A percentile compares a stretch with the other conserved stretches of the same genome.
These are phyloP conservation scores for Emergomyces pasteurianus DNA, from an alignment of 2,329 filamentous ascomycete species.

Conservation along the genomic window DNA sequence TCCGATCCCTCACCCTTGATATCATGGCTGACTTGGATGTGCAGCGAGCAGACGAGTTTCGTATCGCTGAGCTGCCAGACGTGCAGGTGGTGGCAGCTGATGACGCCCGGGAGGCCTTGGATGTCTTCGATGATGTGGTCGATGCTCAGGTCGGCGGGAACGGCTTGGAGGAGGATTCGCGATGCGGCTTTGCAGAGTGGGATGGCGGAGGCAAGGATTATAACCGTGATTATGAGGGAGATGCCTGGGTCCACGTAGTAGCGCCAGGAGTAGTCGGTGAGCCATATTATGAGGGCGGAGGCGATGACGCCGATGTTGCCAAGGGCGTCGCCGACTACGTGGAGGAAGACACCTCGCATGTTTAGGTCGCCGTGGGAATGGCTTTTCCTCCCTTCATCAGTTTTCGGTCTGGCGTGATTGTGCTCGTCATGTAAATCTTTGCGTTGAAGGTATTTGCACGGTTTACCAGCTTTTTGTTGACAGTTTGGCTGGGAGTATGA, in stretches of 20 bases:
- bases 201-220: constrained; percentile 46
- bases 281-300: constrained; percentile 80
- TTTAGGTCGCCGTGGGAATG: constrained; percentile 58
- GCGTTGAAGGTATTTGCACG: constrained; percentile 12
- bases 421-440: constrained; percentile 53
- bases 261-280: constrained; percentile 67
- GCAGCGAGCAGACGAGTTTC: constrained; percentile 84
- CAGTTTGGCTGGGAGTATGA: constrained; percentile 22
- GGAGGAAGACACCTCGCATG: constrained; percentile 66
- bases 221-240: constrained; percentile 82
- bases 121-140: constrained; percentile 91
- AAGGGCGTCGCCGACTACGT: constrained; percentile 42
- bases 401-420: constrained; percentile 63
- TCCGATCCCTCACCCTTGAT: constrained; percentile 66
- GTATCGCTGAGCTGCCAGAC: constrained; percentile 97
- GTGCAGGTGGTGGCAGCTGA: constrained; percentile 89
- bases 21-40: constrained; percentile 83
- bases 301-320: constrained; percentile 38
- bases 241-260: constrained; percentile 86
- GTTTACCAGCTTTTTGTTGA: constrained; percentile 7
- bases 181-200: constrained; percentile 41
- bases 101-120: constrained; percentile 66
- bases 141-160: constrained; percentile 75
- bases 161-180: constrained; percentile 86
- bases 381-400: constrained; percentile 46